Evolutionary conservation across 2,329 filamentous ascomycete species (phyloP).

Genomic region (Epicoccum sorghinum): DNA sequence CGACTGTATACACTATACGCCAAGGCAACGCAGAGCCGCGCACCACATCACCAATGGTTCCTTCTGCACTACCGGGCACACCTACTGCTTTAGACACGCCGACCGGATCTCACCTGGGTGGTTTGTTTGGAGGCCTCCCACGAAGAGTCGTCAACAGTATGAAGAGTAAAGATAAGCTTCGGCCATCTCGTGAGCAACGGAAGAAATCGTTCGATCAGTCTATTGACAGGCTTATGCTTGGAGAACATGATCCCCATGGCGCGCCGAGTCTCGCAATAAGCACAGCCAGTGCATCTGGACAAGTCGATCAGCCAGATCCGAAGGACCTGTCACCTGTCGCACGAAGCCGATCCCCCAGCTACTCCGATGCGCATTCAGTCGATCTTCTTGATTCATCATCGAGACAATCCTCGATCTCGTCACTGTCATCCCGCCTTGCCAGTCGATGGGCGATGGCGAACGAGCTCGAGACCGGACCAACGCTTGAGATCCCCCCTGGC

Average conservation of each 20-base stretch:
- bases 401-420: conserved; percentile 49
- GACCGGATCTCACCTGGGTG: conserved; percentile 50
- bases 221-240: conserved; percentile 66
- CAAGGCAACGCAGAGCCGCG: conserved; percentile 46
- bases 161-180: conserved; percentile 47
- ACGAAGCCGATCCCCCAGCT: conserved; percentile 51
- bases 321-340: conserved; percentile 47
- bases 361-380: conserved; percentile 44
- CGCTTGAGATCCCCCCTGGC: conserved; percentile 23
- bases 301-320: conserved; percentile 59
- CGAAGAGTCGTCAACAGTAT: conserved; percentile 55
- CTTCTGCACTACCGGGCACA: conserved; percentile 53
- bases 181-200: conserved; percentile 57
- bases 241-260: conserved; percentile 67
- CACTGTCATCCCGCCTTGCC: conserved; percentile 43
- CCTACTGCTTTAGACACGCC: conserved; percentile 52
- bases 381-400: conserved; percentile 36
- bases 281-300: conserved; percentile 65
- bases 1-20: conserved; percentile 55
- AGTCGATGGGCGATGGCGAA: conserved; percentile 31
- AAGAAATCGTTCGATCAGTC: conserved; percentile 71
- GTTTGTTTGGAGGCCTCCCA: conserved; percentile 54
- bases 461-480: conserved; percentile 32
- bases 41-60: conserved; percentile 47
- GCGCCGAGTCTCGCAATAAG: conserved; percentile 69